Evolutionary conservation across 2,329 filamentous ascomycete species (phyloP).

Genomic region (Trichoderma arundinaceum): DNA sequence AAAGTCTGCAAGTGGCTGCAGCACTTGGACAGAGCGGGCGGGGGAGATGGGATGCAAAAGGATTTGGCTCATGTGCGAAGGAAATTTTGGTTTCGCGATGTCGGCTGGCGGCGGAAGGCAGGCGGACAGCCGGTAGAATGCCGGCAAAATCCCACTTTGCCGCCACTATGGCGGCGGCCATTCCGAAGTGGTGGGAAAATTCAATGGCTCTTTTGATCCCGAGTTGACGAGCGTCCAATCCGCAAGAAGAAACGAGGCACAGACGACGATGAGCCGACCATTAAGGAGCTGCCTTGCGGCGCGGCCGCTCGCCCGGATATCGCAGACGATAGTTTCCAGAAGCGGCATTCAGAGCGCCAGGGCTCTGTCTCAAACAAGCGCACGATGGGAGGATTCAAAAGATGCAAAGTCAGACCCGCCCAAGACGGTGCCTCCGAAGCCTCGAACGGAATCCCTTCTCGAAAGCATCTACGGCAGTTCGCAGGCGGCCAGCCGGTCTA

Average conservation of each 20-base stretch:
- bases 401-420: slow-evolving; percentile 36
- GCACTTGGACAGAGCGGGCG: slow-evolving; percentile 37
- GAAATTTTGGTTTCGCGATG: slow-evolving; percentile 50
- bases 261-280: slow-evolving; percentile 52
- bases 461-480: slow-evolving; percentile 45
- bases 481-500: slow-evolving; percentile 33
- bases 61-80: slow-evolving; percentile 38
- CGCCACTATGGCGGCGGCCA: slow-evolving; percentile 10
- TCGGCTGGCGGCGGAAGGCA: slow-evolving; percentile 45
- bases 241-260: slow-evolving; percentile 36
- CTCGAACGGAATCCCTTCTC: slow-evolving; percentile 42
- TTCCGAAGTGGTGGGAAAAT: slow-evolving; percentile 29
- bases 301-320: slow-evolving; percentile 44
- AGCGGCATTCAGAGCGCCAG: slow-evolving; percentile 39
- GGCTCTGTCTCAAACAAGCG: slow-evolving; percentile 49
- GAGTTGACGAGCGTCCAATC: background rate
- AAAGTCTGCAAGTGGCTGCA: slow-evolving; percentile 41
- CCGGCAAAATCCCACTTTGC: slow-evolving; percentile 42
- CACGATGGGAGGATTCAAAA: slow-evolving; percentile 39
- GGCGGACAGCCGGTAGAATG: slow-evolving; percentile 46
- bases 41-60: slow-evolving; percentile 37
- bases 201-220: background rate
- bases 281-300: slow-evolving; percentile 52
- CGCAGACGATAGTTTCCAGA: slow-evolving; percentile 36
- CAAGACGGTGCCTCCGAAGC: slow-evolving; percentile 37